A percentile compares a stretch with the other conserved stretches of the same genome.
These are phyloP conservation scores for Talaromyces ruber DNA, from an alignment of 495 filamentous ascomycete species.

Conservation along the genomic window DNA sequence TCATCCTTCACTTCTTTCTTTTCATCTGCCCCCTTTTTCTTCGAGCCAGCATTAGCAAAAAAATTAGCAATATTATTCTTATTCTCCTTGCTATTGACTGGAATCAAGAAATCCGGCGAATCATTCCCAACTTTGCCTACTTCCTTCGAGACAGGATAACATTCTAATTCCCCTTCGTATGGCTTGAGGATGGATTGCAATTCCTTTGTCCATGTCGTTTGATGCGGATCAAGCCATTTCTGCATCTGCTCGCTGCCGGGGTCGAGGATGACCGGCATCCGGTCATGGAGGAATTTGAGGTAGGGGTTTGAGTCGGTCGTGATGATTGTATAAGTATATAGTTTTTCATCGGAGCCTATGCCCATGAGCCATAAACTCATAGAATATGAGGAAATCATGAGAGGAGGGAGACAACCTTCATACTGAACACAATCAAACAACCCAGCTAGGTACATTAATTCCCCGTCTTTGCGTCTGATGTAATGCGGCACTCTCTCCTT, in stretches of 20 bases:
- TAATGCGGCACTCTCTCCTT: slow-evolving; percentile 81
- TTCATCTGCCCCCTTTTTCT: slow-evolving; percentile 18
- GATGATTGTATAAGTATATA: slow-evolving; percentile 86
- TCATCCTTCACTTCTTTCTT: slow-evolving; percentile 23
- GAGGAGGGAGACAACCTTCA: slow-evolving; percentile 44
- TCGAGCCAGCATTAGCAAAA: slow-evolving; percentile 52
- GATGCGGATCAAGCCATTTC: slow-evolving; percentile 71
- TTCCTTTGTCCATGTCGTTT: slow-evolving; percentile 65
- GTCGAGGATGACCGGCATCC: slow-evolving; percentile 93
- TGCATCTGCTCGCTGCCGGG: slow-evolving; percentile 60
- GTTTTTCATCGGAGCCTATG: slow-evolving; percentile 48
- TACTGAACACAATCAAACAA: slow-evolving; percentile 85
- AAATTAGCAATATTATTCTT: slow-evolving; percentile 91
- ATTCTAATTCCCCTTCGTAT: slow-evolving; percentile 70
- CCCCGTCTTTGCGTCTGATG: slow-evolving; percentile 69
- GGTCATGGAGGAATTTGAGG: slow-evolving; percentile 77
- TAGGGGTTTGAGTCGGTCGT: slow-evolving; percentile 78
- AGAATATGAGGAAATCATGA: not conserved
- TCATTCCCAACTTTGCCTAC: slow-evolving; percentile 97
- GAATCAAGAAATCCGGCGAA: slow-evolving; percentile 71
- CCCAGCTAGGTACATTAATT: slow-evolving; percentile 82
- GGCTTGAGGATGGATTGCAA: slow-evolving; percentile 70
- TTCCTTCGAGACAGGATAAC: slow-evolving; percentile 77
- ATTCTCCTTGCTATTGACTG: slow-evolving; percentile 72
- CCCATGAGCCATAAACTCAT: not conserved